These are phyloP conservation scores for Eragrostis nindensis DNA, from an alignment of 176 grass and related monocot species.

Conservation along the genomic window DNA sequence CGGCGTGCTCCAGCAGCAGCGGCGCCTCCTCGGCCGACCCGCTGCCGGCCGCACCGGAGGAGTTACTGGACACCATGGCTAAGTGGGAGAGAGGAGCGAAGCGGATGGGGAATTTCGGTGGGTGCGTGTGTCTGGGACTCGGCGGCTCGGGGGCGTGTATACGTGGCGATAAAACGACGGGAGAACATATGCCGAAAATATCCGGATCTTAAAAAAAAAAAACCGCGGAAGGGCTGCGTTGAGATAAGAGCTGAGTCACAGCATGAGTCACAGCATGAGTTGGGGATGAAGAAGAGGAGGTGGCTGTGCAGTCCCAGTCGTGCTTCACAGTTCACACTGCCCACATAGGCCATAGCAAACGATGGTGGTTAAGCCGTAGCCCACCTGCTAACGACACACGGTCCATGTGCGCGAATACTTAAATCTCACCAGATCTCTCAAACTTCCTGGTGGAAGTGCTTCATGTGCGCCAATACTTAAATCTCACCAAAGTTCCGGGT, in stretches of 20 bases:
- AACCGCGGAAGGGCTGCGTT: no score
- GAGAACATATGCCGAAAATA: no score
- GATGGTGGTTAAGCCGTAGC: background rate
- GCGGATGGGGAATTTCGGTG: background rate
- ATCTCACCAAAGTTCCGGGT: background rate
- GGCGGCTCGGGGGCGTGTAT: slow-evolving; percentile 33
- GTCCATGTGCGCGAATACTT: background rate
- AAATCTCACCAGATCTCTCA: background rate
- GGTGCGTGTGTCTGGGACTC: slow-evolving; percentile 8
- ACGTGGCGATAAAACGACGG: slow-evolving; percentile 29
- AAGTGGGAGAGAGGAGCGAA: background rate
- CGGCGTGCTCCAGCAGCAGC: slow-evolving; percentile 2
- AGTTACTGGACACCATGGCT: slow-evolving; percentile 38
- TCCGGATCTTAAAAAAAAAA: no score
- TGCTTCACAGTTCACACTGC: background rate
- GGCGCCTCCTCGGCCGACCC: background rate
- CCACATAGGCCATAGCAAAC: no score
- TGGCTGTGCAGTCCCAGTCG: background rate
- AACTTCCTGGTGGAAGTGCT: background rate
- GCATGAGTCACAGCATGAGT: no score
- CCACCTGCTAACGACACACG: background rate
- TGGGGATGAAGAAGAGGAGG: background rate
- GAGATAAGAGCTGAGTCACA: slow-evolving; percentile 63
- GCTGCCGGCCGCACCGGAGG: background rate
- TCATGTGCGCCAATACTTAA: background rate